Evolutionary conservation across 345 rosid genomes (phyloP), one percentile per base, ranked within the genome.

Genomic region (Linum usitatissimum): DNA sequence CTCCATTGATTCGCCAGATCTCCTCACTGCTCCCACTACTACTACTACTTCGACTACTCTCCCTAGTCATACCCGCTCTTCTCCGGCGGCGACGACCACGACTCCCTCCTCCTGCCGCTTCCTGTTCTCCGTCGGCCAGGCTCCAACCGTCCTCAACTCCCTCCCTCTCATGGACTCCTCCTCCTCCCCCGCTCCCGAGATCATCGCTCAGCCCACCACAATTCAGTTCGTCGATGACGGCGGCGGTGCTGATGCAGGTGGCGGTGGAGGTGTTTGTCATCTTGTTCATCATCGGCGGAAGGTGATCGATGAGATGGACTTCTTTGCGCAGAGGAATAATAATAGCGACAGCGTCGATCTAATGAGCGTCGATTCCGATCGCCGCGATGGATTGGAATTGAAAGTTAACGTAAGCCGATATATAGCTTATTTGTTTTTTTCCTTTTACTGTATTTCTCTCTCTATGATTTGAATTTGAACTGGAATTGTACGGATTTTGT

Each of bases 1-100:
- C 79, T 75, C 84, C 80, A 62, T 85, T 77, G 84, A 85, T 85
- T 79, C 76, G 3, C 59, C 30, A 63, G 83, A 82, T 77, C 82
- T 58, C 15, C 45, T 40, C 28, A 63, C 34, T 19, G 1, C 60
- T 21, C 9, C 60, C 23, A 1, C 60, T 23, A 4, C 60, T 21
- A 9, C 36, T 23, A 18, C 60, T 23, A 57, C 60, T 57, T 23
- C 54, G n/a, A n/a, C 62, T 10, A 18, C 38, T 20, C 31, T 61
- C 62, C 79, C 8, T 76, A 57, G 28, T 23, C 28, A 23, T 23
- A 23, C 28, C 28, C 28, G 28, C 1, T 23, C 28, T 23, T 2
- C 2, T 23, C 28, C 28, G 28, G 28, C 72, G 4, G 10, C 51
- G 1, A 0, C 82, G 34, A 57, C 75, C 30, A 77, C 78, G 48